These are phyloP conservation scores for Wallacemonas sp. DNA, from an alignment of 208 protist genomes.

Conservation along the genomic window DNA sequence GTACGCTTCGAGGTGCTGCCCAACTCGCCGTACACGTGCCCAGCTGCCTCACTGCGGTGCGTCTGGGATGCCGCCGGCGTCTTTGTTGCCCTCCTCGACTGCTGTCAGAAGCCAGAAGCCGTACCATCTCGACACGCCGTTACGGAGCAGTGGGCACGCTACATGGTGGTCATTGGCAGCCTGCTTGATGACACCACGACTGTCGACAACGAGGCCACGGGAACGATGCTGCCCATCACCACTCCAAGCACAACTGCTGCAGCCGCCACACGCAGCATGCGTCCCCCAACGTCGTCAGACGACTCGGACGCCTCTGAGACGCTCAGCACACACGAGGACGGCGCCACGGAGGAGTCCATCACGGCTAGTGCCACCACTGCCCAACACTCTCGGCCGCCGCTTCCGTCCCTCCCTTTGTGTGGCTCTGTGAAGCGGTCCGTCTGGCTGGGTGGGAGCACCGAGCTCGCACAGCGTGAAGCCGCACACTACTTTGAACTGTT, in stretches of 20 bases:
- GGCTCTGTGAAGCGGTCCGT: constrained; percentile 27
- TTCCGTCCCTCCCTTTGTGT: constrained; percentile 14
- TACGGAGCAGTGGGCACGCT: constrained; percentile 27
- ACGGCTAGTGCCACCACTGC: background rate
- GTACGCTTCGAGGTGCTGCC: constrained; percentile 49
- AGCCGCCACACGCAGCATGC: no score
- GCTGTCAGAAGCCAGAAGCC: background rate
- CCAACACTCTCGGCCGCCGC: background rate
- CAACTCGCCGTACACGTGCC: constrained; percentile 32
- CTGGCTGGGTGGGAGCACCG: constrained; percentile 28
- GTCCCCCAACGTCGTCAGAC: no score
- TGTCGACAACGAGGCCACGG: background rate
- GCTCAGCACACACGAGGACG: no score
- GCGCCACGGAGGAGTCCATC: no score
- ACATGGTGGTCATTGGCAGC: constrained; percentile 30
- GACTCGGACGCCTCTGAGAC: no score
- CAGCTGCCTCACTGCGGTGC: constrained; percentile 11
- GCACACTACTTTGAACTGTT: constrained; percentile 8
- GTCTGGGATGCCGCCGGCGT: constrained; percentile 8
- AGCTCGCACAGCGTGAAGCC: constrained; percentile 5
- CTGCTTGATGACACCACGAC: background rate
- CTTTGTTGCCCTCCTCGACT: background rate
- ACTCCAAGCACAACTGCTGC: no score
- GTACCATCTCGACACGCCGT: background rate
- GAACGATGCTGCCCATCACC: background rate